Conservation (phyloP, 1,284 basidiomycete species). For the Ustilago tritici region DNA sequence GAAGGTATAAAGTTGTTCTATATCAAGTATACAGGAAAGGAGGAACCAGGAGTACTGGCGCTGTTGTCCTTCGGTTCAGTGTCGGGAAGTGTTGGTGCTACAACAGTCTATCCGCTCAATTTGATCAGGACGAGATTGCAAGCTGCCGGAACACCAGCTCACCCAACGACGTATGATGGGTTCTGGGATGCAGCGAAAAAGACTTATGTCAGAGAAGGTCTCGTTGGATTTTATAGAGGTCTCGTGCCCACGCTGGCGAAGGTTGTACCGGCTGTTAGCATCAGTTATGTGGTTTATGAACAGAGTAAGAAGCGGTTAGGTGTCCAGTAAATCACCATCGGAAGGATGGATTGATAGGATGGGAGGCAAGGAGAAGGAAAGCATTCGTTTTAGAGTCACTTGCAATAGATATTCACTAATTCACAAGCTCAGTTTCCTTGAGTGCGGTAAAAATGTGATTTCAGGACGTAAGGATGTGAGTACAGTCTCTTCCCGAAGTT, state of each 20-base stretch:
- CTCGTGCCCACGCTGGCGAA: slow-evolving; percentile 90
- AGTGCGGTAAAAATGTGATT: no score
- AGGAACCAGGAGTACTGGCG: slow-evolving; percentile 70
- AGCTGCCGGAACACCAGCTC: slow-evolving; percentile 79
- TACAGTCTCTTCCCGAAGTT: no score
- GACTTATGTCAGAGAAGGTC: slow-evolving; percentile 87
- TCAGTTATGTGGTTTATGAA: slow-evolving; percentile 69
- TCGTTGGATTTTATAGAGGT: slow-evolving; percentile 94
- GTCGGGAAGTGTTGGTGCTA: slow-evolving; percentile 70
- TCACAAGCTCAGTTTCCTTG: neutral
- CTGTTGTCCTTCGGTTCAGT: slow-evolving; percentile 70
- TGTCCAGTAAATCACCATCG: slow-evolving; percentile 33
- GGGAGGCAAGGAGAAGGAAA: neutral
- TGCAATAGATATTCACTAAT: slow-evolving; percentile 10
- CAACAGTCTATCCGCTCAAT: slow-evolving; percentile 70
- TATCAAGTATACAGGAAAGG: slow-evolving; percentile 69
- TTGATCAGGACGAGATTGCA: slow-evolving; percentile 93
- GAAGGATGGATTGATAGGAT: neutral
- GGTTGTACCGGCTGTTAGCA: slow-evolving; percentile 64
- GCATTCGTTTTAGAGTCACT: neutral
- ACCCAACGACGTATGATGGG: slow-evolving; percentile 77
- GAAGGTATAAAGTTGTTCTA: slow-evolving; percentile 71
- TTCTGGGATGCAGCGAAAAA: slow-evolving; percentile 85
- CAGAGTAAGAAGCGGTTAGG: slow-evolving; percentile 59
- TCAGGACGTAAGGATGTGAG: no score